phyloP scores from a whole-genome alignment of 148 eudicot species.

The Cornus kousa region DNA sequence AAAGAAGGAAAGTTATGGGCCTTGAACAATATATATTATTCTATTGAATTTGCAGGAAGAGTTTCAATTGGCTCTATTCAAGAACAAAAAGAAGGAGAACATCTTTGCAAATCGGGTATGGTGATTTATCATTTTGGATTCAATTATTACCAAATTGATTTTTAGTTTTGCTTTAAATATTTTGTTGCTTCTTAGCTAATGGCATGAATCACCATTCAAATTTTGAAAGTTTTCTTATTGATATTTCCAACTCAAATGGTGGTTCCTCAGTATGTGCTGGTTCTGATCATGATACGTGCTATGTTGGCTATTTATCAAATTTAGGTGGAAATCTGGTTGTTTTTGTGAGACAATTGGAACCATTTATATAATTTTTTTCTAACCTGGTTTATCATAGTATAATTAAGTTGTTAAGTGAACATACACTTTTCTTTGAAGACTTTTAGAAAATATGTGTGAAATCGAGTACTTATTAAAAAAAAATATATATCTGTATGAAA shows the following conservation, averaged over 20 bases:
- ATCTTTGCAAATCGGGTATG: constrained; percentile 94
- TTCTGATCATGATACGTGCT: neutral
- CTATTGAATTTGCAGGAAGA: constrained; percentile 64
- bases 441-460: too few species aligned
- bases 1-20: too few species aligned
- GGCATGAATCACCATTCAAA: neutral
- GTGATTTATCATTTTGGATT: constrained; percentile 1
- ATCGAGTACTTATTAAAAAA: too few species aligned
- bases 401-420: neutral
- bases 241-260: neutral
- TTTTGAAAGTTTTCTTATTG: neutral
- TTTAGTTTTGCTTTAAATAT: neutral
- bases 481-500: neutral
- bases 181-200: neutral
- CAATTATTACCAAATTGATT: neutral
- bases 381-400: neutral
- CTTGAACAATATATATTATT: neutral
- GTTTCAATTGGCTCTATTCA: constrained; percentile 85
- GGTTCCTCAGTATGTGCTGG: neutral
- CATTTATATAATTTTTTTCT: neutral
- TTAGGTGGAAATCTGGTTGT: too few species aligned
- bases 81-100: constrained; percentile 89
- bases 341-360: neutral
- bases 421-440: neutral
- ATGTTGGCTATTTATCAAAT: neutral